Conservation (phyloP, 1,284 basidiomycete genomes). For the Peniophora sp. region DNA sequence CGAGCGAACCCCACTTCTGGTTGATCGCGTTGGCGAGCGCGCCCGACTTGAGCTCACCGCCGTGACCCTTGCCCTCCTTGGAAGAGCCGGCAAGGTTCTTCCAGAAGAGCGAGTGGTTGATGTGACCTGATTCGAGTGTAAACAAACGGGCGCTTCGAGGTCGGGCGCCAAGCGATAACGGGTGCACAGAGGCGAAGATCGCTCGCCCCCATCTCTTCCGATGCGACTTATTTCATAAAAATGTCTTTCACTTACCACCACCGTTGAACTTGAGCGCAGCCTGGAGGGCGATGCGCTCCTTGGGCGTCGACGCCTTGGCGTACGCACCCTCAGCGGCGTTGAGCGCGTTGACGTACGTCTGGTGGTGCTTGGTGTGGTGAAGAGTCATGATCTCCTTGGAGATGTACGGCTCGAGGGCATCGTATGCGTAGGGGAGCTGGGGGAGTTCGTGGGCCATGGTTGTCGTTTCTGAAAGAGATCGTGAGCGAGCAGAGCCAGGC, state of each 20-base stretch:
- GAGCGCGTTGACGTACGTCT: constrained; percentile 85
- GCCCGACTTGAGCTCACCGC: constrained; percentile 66
- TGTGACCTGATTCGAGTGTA: constrained; percentile 48
- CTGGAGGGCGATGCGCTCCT: constrained; percentile 82
- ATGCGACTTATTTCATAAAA: background rate
- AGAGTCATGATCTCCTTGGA: constrained; percentile 84
- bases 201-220: no score
- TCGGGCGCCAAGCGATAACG: background rate
- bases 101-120: constrained; percentile 97
- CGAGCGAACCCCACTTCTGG: constrained; percentile 79
- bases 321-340: constrained; percentile 89
- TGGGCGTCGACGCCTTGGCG: constrained; percentile 56
- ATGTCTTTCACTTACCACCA: constrained; percentile 49
- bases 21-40: constrained; percentile 78
- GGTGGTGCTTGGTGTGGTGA: constrained; percentile 96
- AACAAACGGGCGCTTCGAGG: background rate
- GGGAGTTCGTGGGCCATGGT: constrained; percentile 41
- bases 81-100: constrained; percentile 68
- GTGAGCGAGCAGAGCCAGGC: no score
- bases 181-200: background rate
- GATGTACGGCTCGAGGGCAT: constrained; percentile 77
- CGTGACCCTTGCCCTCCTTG: constrained; percentile 37
- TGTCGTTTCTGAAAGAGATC: no score
- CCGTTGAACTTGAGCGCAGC: constrained; percentile 88
- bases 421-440: constrained; percentile 84